Evolutionary conservation across 768 basidiomycete species (phyloP), one percentile per base, ranked within the genome.

Genomic region (Suillus fuscotomentosus): DNA sequence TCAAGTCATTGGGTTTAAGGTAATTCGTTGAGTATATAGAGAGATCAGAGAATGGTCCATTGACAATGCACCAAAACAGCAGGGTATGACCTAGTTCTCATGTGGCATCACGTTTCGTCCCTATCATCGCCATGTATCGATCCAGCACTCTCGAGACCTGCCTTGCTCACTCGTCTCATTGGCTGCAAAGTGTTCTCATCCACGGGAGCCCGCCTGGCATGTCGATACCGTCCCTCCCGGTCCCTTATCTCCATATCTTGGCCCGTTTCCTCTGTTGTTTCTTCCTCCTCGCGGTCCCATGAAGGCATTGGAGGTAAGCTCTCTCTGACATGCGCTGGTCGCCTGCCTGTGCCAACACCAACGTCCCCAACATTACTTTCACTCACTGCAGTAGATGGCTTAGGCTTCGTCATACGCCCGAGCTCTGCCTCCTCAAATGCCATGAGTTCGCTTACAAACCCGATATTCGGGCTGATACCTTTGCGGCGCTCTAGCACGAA

Each of bases 381-480:
- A 31, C 41, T 11, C 27, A n/a, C 57, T 24, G 17, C 17, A n/a
- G 42, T 24, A 59, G 57, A 42, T 13, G 39, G 24, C 57, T 59
- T 59, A 61, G 74, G 71, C 69, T 77, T 71, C 87, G 61, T 91
- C 3, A 27, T 42, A 11, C 57, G 57, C 82, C 65, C 95, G 88
- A 59, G 96, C 80, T 77, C 97, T 92, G 72, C 89, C 72, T 97
- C 95, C 78, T 99, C 96, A 71, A 96, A 97, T 55, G 88, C 90
- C 96, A 97, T 97, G 50, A 99, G 84, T 76, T 97, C 95, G 5
- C 93, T 94, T 51, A 98, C 95, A 76, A 99, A 99, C 8, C 97
- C 97, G 67, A 99, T 97, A 73, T 97, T 98, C 11, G 96, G 97
- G 15, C 93, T 95, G 68, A 98, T 97, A 68, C 95, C 95, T 69